These are phyloP conservation scores for Entomophthora muscae DNA, from an alignment of 371 early-diverging fungal species.

Conservation along the genomic window DNA sequence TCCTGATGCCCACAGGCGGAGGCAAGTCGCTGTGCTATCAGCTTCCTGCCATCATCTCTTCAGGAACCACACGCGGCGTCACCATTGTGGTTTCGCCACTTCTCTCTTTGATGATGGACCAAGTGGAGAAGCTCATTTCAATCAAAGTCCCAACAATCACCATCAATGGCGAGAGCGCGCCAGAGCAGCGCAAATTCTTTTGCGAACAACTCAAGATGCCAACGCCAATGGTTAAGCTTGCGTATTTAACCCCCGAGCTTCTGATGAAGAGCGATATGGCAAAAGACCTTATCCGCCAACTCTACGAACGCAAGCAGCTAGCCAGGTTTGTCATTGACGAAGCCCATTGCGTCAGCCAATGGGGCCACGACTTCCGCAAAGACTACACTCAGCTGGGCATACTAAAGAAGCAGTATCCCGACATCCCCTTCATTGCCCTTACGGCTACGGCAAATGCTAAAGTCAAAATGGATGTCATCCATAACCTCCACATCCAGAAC, in stretches of 20 bases:
- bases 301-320: constrained; percentile 28
- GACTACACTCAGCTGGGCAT: constrained; percentile 15
- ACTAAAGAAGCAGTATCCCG: constrained; percentile 14
- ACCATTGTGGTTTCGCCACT: constrained; percentile 96
- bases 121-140: constrained; percentile 64
- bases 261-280: constrained; percentile 51
- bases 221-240: constrained; percentile 28
- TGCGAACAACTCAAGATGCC: constrained; percentile 27
- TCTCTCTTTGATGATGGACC: constrained; percentile 95
- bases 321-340: constrained; percentile 96
- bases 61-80: constrained; percentile 52
- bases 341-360: constrained; percentile 93
- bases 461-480: constrained; percentile 61
- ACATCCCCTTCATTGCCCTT: constrained; percentile 91
- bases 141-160: constrained; percentile 61
- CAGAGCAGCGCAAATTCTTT: constrained; percentile 31
- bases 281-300: constrained; percentile 23
- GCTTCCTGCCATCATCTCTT: constrained; percentile 68
- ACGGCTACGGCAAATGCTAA: constrained; percentile 96
- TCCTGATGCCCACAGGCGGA: constrained; percentile 99
- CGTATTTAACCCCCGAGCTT: constrained; percentile 96
- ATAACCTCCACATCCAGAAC: constrained; percentile 42
- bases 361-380: constrained; percentile 94
- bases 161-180: constrained; percentile 39
- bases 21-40: constrained; percentile 98